These are phyloP conservation scores for Cladorrhinum sp. DNA, from an alignment of 2,329 filamentous ascomycete species.

Conservation along the genomic window DNA sequence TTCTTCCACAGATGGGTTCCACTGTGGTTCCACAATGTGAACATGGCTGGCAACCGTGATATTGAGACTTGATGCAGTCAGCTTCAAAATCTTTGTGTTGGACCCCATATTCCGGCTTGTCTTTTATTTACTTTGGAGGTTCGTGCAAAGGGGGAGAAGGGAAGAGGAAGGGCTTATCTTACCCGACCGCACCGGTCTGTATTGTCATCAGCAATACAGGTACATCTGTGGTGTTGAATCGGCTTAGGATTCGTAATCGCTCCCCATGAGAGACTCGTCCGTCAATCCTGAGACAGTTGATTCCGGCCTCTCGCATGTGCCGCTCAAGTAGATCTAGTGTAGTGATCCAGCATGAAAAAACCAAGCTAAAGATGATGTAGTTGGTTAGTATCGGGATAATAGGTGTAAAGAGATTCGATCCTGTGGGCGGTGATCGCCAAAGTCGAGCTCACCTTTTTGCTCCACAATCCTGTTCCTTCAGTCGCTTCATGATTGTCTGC, in stretches of 20 bases:
- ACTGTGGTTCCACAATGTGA: constrained; percentile 13
- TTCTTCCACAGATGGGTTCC: constrained; percentile 15
- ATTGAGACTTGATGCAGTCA: neutral
- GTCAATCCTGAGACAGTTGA: constrained; percentile 3
- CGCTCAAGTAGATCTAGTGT: constrained; percentile 3
- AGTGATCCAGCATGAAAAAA: constrained; percentile 9
- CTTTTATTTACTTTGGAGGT: neutral
- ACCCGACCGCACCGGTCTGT: constrained; percentile 8
- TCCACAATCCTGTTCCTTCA: neutral
- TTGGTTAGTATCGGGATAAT: neutral
- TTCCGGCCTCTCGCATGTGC: neutral
- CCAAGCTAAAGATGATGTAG: constrained; percentile 1
- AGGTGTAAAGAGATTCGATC: too few species aligned
- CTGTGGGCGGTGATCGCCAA: too few species aligned
- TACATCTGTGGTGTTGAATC: neutral
- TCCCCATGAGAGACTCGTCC: neutral
- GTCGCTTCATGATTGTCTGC: neutral
- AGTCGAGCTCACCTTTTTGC: neutral
- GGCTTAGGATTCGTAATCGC: neutral
- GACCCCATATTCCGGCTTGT: too few species aligned
- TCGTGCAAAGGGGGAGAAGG: too few species aligned
- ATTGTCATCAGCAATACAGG: constrained; percentile 10
- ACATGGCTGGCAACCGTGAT: constrained; percentile 1
- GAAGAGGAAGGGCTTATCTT: neutral
- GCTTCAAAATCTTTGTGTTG: neutral